A percentile compares a stretch with the other conserved stretches of the same genome.
These are phyloP conservation scores for Obba rivulosa DNA, from an alignment of 768 basidiomycete genomes.

Conservation along the genomic window DNA sequence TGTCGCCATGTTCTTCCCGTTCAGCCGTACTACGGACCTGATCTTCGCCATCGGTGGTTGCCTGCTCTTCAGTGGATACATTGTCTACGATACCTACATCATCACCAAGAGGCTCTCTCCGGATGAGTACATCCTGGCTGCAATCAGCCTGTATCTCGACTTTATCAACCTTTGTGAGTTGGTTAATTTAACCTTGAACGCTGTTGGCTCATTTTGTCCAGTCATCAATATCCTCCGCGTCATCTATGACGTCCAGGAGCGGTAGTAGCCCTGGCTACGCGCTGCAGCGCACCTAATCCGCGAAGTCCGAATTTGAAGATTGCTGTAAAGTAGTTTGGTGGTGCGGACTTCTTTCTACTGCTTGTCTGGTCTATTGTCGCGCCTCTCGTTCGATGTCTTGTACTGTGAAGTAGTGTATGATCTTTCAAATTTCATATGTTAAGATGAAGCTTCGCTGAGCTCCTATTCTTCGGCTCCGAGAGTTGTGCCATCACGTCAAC, in stretches of 20 bases:
- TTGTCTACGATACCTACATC: slow-evolving; percentile 86
- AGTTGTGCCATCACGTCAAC: too few relatives aligned
- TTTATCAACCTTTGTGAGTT: slow-evolving; percentile 83
- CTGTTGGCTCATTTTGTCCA: slow-evolving; percentile 17
- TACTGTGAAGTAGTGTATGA: too few relatives aligned
- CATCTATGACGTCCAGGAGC: slow-evolving; percentile 50
- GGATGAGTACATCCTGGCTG: slow-evolving; percentile 90
- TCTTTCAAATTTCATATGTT: too few relatives aligned
- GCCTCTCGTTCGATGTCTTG: too few relatives aligned
- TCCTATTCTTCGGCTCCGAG: too few relatives aligned
- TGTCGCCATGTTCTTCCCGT: slow-evolving; percentile 84
- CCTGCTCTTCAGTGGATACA: slow-evolving; percentile 83
- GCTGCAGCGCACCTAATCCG: too few relatives aligned
- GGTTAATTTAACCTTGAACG: neutral
- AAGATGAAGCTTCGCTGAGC: too few relatives aligned
- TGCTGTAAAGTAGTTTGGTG: too few relatives aligned
- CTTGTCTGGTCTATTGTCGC: too few relatives aligned
- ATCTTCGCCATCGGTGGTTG: slow-evolving; percentile 74
- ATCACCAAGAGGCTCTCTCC: slow-evolving; percentile 87
- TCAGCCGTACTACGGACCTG: slow-evolving; percentile 75
- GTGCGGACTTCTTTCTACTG: too few relatives aligned
- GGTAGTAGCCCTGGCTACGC: too few relatives aligned
- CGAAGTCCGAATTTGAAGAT: too few relatives aligned
- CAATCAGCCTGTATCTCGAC: slow-evolving; percentile 92
- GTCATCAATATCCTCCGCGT: slow-evolving; percentile 85